phyloP scores from a whole-genome alignment of 345 rosid species.

The Camelina laxa region DNA sequence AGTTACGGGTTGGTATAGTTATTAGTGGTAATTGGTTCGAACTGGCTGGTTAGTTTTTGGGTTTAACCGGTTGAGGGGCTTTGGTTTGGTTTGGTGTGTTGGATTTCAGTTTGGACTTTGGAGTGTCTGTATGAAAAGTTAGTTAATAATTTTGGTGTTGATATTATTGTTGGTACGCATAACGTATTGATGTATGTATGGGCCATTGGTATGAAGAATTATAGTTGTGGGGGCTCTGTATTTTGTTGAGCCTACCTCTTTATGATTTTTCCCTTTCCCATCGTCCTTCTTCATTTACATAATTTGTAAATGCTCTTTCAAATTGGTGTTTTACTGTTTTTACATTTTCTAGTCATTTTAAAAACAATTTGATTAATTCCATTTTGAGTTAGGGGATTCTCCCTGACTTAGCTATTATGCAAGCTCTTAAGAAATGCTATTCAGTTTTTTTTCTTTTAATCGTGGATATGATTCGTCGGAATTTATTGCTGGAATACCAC shows the following conservation, averaged over 20 bases:
- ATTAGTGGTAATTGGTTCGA: neutral
- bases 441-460: too few relatives aligned
- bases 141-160: conserved; percentile 9
- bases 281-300: neutral
- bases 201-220: conserved; percentile 19
- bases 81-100: conserved; percentile 29
- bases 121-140: conserved; percentile 1
- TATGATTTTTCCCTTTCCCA: neutral
- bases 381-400: neutral
- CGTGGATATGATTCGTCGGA: too few relatives aligned
- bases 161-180: conserved; percentile 18
- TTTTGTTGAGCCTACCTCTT: conserved; percentile 39
- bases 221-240: conserved; percentile 39
- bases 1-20: conserved; percentile 17
- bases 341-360: neutral
- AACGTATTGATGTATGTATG: conserved; percentile 20
- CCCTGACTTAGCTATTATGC: too few relatives aligned
- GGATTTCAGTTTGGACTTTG: conserved; percentile 13
- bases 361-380: neutral
- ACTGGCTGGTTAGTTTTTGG: conserved; percentile 20
- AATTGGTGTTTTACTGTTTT: neutral
- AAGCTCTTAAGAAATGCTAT: too few relatives aligned
- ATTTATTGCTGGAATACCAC: too few relatives aligned
- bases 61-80: conserved; percentile 4
- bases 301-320: neutral